Evolutionary conservation across 2,329 filamentous ascomycete species (phyloP).

Genomic region (Hymenoscyphus infarciens): DNA sequence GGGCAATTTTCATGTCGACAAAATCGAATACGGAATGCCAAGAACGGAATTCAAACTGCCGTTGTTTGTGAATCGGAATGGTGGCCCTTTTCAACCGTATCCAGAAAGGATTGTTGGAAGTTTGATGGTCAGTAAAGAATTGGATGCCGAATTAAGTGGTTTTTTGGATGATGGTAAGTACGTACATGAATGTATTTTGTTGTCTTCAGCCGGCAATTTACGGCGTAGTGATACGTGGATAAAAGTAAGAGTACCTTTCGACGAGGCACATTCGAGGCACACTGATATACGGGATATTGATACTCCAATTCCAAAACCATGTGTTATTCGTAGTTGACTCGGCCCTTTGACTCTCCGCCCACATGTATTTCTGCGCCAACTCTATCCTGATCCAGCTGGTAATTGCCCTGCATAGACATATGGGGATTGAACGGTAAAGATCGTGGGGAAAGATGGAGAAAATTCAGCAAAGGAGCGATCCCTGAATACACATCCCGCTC

Average conservation of each 20-base stretch:
- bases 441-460: slow-evolving; percentile 5
- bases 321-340: not conserved
- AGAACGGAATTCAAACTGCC: not conserved
- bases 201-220: not conserved
- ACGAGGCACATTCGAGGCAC: not conserved
- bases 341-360: not conserved
- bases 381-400: too few species aligned
- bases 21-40: slow-evolving; percentile 1
- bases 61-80: slow-evolving; percentile 1
- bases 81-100: not conserved
- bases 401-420: not conserved
- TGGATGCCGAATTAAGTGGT: not conserved
- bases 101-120: not conserved
- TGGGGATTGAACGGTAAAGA: not conserved
- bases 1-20: not conserved
- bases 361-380: too few species aligned
- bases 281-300: not conserved
- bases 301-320: not conserved
- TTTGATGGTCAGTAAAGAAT: not conserved
- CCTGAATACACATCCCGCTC: not conserved
- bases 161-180: not conserved
- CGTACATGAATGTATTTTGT: not conserved
- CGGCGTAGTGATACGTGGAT: not conserved
- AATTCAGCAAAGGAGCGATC: not conserved
- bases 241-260: not conserved